Base-by-base conservation (phyloP, 768 basidiomycete genomes). In the Xerocomellus intermedius region DNA sequence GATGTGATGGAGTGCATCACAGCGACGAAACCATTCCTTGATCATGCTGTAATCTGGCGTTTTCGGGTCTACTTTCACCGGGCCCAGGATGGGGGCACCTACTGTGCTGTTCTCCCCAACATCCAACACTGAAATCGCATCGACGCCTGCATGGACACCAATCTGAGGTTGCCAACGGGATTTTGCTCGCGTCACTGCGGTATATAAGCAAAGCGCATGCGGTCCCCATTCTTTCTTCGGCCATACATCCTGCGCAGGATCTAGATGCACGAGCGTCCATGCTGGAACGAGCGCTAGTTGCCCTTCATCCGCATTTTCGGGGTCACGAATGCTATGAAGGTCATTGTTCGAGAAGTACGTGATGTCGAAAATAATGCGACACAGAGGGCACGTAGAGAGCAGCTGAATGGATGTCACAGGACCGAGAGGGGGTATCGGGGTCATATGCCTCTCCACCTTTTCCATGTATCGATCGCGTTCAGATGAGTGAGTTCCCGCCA, bases 111-210 rank as follows among this genome's bases (percentile, higher is more conserved):
- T 43, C 14, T 43, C 19, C 16, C 16, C 39, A 22, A 4, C 16
- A 33, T 16, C n/a, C 37, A 38, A 9, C 37, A 38, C 37, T 10
- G 37, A n/a, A 19, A 38, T 38, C 37, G 37, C 37, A 38, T 38
- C 37, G n/a, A 19, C 37, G n/a, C 48, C 26, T 1, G 39, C 28
- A 22, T 50, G 48, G 8, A 50, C 38, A 44, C 48, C 48, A 10
- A 50, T 50, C 48, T 50, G 48, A 50, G 48, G 48, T 14, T 50
- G 48, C 48, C 48, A 43, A 12, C 48, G 48, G 8, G 48, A 50
- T 45, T 4, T 50, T 28, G 38, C 48, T 39, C 48, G 48, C 16
- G 48, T 50, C 19, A 50, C 38, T 17, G 48, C 48, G 7, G 48
- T 50, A 30, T 50, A 50, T 21, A 50, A 1, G 9, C 37, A 38